These are phyloP conservation scores for Rosa persica DNA, from an alignment of 306 rosid genomes.

Conservation along the genomic window DNA sequence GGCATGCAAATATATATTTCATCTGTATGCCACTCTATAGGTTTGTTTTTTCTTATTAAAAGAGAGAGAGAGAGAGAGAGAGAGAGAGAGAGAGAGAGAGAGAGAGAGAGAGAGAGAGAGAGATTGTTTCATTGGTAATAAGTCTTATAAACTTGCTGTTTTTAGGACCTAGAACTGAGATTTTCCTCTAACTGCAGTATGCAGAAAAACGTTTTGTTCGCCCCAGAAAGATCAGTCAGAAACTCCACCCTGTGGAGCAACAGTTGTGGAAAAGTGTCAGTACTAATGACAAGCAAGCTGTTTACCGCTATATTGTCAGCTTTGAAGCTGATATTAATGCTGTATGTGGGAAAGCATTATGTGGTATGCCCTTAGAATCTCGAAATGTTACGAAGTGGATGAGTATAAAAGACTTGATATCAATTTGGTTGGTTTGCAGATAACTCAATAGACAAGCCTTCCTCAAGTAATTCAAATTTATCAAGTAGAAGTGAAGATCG, in stretches of 20 bases:
- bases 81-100: not conserved
- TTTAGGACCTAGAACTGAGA: slow-evolving; percentile 25
- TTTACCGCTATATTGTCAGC: slow-evolving; percentile 55
- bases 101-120: not conserved
- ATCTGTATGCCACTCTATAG: not conserved
- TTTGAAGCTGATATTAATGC: slow-evolving; percentile 49
- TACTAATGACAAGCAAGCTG: slow-evolving; percentile 69
- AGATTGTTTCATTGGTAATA: not conserved
- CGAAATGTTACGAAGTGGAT: slow-evolving; percentile 22
- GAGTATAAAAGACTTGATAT: slow-evolving; percentile 7
- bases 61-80: too few species aligned
- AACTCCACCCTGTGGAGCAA: slow-evolving; percentile 38
- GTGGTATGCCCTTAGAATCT: slow-evolving; percentile 41
- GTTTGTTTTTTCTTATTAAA: too few species aligned
- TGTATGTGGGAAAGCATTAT: slow-evolving; percentile 34
- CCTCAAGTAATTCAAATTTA: slow-evolving; percentile 36
- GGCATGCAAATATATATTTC: not conserved
- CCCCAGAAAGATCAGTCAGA: slow-evolving; percentile 29
- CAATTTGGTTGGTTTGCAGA: slow-evolving; percentile 37
- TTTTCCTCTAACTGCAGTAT: slow-evolving; percentile 57
- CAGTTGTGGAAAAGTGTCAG: slow-evolving; percentile 55
- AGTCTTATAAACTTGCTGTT: slow-evolving; percentile 15
- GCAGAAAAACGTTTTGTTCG: slow-evolving; percentile 54
- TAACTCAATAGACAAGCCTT: slow-evolving; percentile 36
- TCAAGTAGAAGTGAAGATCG: slow-evolving; percentile 37